Percentiles rank a stretch among this genome's conserved stretches.
Evolutionary conservation across 208 protist species (phyloP).

Genomic region (Entamoeba histolytica): DNA sequence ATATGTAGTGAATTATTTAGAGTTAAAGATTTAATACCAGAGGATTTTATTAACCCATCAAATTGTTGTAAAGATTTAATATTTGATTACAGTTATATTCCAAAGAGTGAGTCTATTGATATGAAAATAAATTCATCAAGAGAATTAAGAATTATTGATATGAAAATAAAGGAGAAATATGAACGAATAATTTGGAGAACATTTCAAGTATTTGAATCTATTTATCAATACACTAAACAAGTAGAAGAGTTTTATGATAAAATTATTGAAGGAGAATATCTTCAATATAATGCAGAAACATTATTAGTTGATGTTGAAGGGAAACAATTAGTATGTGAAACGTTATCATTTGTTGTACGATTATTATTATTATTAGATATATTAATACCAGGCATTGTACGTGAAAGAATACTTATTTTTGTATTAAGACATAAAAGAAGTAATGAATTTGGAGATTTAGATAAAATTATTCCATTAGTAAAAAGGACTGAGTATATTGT

Average conservation of each 20-base stretch:
- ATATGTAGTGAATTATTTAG: not conserved
- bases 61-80: not conserved
- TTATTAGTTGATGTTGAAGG: conserved; percentile 68
- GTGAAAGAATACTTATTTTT: conserved; percentile 78
- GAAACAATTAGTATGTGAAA: conserved; percentile 68
- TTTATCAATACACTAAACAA: conserved; percentile 69
- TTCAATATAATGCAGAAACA: conserved; percentile 64
- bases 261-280: conserved; percentile 57
- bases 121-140: not conserved
- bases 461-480: conserved; percentile 72
- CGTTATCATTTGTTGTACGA: conserved; percentile 67
- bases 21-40: not conserved
- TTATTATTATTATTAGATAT: conserved; percentile 75
- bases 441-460: conserved; percentile 53
- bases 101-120: not conserved
- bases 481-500: conserved; percentile 56
- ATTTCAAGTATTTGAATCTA: conserved; percentile 72
- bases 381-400: conserved; percentile 58
- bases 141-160: conserved; percentile 12
- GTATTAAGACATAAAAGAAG: conserved; percentile 73
- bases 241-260: conserved; percentile 56
- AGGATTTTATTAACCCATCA: not conserved
- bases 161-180: conserved; percentile 56
- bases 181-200: conserved; percentile 74
- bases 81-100: not conserved